These are phyloP conservation scores for Pseudocercospora ulei DNA, from an alignment of 2,329 filamentous ascomycete genomes.

Conservation along the genomic window DNA sequence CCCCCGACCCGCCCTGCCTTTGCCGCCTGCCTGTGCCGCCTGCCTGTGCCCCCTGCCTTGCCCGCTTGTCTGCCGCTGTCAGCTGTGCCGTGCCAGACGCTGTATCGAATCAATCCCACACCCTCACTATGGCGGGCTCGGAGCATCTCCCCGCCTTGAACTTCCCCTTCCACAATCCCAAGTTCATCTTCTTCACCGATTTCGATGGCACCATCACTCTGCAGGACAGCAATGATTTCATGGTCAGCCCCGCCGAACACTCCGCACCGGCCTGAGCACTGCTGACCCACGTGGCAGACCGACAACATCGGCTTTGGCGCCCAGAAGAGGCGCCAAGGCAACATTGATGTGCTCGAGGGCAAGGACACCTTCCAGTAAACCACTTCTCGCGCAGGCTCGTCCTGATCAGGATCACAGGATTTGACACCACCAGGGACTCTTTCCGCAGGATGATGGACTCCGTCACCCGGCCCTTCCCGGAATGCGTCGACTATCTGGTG, in stretches of 20 bases:
- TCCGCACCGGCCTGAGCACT: slow-evolving; percentile 36
- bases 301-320: slow-evolving; percentile 82
- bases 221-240: slow-evolving; percentile 58
- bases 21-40: too few relatives aligned
- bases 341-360: slow-evolving; percentile 64
- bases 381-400: not conserved
- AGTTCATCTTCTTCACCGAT: slow-evolving; percentile 97
- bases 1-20: too few relatives aligned
- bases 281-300: slow-evolving; percentile 56
- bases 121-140: slow-evolving; percentile 16
- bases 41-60: too few relatives aligned
- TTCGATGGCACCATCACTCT: slow-evolving; percentile 94
- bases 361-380: slow-evolving; percentile 58
- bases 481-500: slow-evolving; percentile 69
- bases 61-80: slow-evolving; percentile 4
- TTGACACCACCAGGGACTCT: slow-evolving; percentile 48
- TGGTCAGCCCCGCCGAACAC: slow-evolving; percentile 38
- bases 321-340: slow-evolving; percentile 60
- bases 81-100: slow-evolving; percentile 10
- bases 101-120: slow-evolving; percentile 7
- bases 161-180: slow-evolving; percentile 50
- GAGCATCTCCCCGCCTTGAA: slow-evolving; percentile 41
- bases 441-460: slow-evolving; percentile 91
- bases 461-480: slow-evolving; percentile 65
- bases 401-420: not conserved